Evolutionary conservation across 2,329 filamentous ascomycete genomes (phyloP).

Genomic region (Coniochaeta sp.): DNA sequence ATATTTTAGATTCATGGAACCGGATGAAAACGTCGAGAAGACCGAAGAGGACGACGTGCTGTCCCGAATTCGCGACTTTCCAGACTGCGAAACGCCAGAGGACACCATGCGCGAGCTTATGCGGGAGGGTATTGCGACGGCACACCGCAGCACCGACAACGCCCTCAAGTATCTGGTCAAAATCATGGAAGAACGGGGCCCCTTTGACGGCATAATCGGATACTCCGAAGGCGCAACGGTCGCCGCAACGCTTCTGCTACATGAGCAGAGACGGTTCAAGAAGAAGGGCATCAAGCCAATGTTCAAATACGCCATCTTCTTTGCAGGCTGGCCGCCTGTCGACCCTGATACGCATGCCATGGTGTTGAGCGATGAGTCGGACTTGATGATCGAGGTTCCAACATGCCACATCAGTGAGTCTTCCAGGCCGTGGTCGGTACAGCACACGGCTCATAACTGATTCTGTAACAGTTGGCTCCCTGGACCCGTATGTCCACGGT

Average conservation of each 20-base stretch:
- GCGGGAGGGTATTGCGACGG: slow-evolving; percentile 22
- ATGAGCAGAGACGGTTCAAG: slow-evolving; percentile 35
- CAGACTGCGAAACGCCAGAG: slow-evolving; percentile 42
- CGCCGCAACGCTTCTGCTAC: slow-evolving; percentile 44
- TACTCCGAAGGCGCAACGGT: slow-evolving; percentile 55
- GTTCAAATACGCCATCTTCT: slow-evolving; percentile 43
- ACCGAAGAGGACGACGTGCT: slow-evolving; percentile 37
- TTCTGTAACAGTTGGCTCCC: slow-evolving; percentile 34
- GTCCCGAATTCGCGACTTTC: slow-evolving; percentile 46
- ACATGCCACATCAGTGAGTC: slow-evolving; percentile 43
- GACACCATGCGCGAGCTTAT: slow-evolving; percentile 47
- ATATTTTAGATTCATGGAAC: slow-evolving; percentile 49
- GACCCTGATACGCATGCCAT: slow-evolving; percentile 34
- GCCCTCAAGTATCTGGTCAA: slow-evolving; percentile 35
- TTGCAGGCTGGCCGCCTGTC: slow-evolving; percentile 47
- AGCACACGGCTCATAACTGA: too few species aligned
- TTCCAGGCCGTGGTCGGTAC: too few species aligned
- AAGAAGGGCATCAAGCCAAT: slow-evolving; percentile 26
- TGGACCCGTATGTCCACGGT: slow-evolving; percentile 55
- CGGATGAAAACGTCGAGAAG: slow-evolving; percentile 35
- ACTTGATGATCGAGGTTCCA: slow-evolving; percentile 42
- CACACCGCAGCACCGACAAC: slow-evolving; percentile 28
- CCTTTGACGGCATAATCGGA: slow-evolving; percentile 49
- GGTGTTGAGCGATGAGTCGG: slow-evolving; percentile 40
- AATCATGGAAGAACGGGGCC: slow-evolving; percentile 36